A percentile compares a stretch with the other conserved stretches of the same genome.
phyloP scores from a whole-genome alignment of 768 basidiomycete genomes.

The Tricholomella constricta region DNA sequence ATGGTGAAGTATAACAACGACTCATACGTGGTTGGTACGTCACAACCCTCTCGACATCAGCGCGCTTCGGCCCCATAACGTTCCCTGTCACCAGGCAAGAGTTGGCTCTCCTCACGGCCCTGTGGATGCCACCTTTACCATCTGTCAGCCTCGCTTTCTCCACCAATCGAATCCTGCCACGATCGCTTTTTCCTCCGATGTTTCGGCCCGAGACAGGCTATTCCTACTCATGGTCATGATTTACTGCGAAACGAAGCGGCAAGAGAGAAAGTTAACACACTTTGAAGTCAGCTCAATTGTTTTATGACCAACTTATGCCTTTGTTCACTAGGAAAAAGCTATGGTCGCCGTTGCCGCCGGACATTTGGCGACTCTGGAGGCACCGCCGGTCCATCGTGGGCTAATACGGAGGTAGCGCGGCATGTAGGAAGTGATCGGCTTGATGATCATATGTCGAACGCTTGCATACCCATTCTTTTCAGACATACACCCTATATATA shows the following conservation, averaged over 20 bases:
- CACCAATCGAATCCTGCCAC: neutral
- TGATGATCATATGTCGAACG: too few species aligned
- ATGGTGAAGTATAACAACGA: conserved; percentile 2
- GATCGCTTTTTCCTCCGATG: neutral
- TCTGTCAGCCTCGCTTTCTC: neutral
- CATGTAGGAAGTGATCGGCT: too few species aligned
- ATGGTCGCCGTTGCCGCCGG: too few species aligned
- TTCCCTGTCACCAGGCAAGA: neutral
- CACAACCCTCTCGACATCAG: neutral
- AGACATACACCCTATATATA: too few species aligned
- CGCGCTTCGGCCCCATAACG: neutral
- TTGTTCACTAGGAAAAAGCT: too few species aligned
- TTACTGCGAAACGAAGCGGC: neutral
- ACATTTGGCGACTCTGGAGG: too few species aligned
- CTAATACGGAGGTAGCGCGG: too few species aligned
- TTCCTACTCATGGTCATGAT: neutral
- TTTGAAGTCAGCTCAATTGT: too few species aligned
- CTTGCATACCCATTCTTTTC: too few species aligned
- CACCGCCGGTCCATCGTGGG: too few species aligned
- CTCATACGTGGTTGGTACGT: conserved; percentile 5
- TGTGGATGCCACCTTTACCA: neutral
- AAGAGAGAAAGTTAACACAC: neutral
- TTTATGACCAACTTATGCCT: too few species aligned
- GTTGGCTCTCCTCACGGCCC: neutral
- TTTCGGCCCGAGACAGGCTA: neutral